Conservation (phyloP, 257 asterid genomes). For the Euphrasia confusa region DNA sequence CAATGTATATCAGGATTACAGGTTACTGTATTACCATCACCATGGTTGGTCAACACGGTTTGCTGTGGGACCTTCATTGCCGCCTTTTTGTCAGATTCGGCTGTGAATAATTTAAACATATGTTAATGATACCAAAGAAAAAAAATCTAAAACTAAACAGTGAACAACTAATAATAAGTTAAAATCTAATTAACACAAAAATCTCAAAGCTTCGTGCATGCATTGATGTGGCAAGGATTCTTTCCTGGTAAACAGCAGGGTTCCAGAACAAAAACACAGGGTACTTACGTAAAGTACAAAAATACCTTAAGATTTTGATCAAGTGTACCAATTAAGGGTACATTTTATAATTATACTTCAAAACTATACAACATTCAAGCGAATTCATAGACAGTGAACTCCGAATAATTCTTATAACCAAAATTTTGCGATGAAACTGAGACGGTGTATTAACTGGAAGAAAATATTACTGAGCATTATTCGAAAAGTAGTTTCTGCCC, state of each 20-base stretch:
- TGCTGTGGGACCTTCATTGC: conserved; percentile 35
- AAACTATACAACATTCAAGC: not conserved
- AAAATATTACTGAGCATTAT: conserved; percentile 3
- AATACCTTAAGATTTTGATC: too few relatives aligned
- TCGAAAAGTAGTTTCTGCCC: not conserved
- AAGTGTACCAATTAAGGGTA: not conserved
- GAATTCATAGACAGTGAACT: not conserved
- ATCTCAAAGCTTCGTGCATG: not conserved
- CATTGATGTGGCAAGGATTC: conserved; percentile 8
- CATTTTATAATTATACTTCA: not conserved
- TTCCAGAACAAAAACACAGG: too few relatives aligned
- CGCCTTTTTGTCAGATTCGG: conserved; percentile 42
- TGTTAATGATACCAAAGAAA: not conserved
- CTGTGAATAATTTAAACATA: conserved; percentile 37
- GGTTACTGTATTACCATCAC: conserved; percentile 41
- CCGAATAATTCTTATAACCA: not conserved
- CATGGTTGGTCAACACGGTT: conserved; percentile 25
- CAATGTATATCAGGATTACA: not conserved
- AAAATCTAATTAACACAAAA: conserved; percentile 8
- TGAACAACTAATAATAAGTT: not conserved
- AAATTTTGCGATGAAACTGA: not conserved
- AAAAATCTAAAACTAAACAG: not conserved
- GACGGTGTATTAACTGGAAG: not conserved
- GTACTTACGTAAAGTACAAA: too few relatives aligned
- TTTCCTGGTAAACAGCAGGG: not conserved